phyloP scores from a whole-genome alignment of 2,329 filamentous ascomycete genomes.

The Aspergillus carbonarius region DNA sequence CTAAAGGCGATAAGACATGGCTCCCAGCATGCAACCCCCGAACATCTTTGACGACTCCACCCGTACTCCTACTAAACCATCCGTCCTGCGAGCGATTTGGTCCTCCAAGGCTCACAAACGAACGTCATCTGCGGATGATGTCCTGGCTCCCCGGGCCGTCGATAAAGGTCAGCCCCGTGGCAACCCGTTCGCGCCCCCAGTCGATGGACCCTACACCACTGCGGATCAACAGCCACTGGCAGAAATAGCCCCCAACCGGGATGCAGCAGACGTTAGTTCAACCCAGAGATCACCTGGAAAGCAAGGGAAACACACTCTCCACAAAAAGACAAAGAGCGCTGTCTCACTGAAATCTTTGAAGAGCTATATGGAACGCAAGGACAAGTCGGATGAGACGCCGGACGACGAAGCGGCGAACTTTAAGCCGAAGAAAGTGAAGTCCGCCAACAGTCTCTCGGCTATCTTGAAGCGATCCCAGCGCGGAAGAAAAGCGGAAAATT shows the following conservation, averaged over 20 bases:
- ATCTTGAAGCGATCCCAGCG: conserved; percentile 74
- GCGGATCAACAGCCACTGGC: conserved; percentile 34
- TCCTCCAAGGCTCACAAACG: conserved; percentile 51
- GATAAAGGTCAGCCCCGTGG: conserved; percentile 47
- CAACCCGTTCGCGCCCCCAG: conserved; percentile 40
- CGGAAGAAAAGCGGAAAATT: conserved; percentile 60
- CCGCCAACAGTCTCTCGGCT: conserved; percentile 74
- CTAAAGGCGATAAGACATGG: conserved; percentile 34
- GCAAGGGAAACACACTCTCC: conserved; percentile 38
- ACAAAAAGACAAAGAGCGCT: conserved; percentile 57
- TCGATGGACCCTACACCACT: conserved; percentile 50
- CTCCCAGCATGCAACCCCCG: conserved; percentile 30
- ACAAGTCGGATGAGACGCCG: conserved; percentile 34
- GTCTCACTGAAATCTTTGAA: conserved; percentile 53
- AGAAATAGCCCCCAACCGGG: conserved; percentile 42
- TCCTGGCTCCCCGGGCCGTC: conserved; percentile 16
- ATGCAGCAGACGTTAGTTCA: conserved; percentile 26
- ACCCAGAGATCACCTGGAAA: conserved; percentile 40
- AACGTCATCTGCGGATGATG: conserved; percentile 42
- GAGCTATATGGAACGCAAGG: conserved; percentile 49
- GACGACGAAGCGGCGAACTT: conserved; percentile 36
- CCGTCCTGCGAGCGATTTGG: conserved; percentile 55
- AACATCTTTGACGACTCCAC: conserved; percentile 41
- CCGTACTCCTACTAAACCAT: conserved; percentile 39
- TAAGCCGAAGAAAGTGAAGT: conserved; percentile 71